Evolutionary conservation across 192 early-diverging fungal genomes (phyloP).

Genomic region (Linnemannia hyalina): DNA sequence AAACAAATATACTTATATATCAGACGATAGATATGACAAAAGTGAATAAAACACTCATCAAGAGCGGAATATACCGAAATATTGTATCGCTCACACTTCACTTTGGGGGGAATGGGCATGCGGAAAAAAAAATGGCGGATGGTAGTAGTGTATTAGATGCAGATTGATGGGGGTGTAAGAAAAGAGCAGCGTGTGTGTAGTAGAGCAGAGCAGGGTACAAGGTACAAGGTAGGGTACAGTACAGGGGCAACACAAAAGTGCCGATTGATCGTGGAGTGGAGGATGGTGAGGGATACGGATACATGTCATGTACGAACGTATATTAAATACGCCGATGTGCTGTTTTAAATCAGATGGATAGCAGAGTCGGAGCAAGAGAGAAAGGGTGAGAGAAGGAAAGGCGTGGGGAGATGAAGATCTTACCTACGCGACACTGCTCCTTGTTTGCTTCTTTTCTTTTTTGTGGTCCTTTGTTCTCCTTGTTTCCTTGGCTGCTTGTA

Average conservation of each 20-base stretch:
- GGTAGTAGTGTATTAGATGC: too few relatives aligned
- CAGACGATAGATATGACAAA: background rate
- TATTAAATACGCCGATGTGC: too few relatives aligned
- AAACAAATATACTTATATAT: background rate
- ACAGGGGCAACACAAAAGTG: background rate
- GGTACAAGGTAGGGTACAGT: background rate
- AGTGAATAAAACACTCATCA: background rate
- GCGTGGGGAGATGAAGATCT: background rate
- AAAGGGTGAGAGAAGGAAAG: background rate
- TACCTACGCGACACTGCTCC: background rate
- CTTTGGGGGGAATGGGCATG: too few relatives aligned
- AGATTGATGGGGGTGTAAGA: background rate
- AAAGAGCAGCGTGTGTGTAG: background rate
- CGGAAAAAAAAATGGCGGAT: too few relatives aligned
- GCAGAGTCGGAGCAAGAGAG: background rate
- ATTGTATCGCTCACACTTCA: too few relatives aligned
- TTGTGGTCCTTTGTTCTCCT: background rate
- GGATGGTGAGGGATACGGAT: background rate
- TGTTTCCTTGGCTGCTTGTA: background rate
- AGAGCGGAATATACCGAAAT: too few relatives aligned
- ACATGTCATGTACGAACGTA: background rate
- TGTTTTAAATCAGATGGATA: too few relatives aligned
- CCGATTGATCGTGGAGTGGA: background rate
- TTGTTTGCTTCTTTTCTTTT: background rate
- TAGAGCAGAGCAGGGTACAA: background rate